Evolutionary conservation across 768 basidiomycete genomes (phyloP), one percentile per base, ranked within the genome.

Genomic region (Mycena rebaudengoi): DNA sequence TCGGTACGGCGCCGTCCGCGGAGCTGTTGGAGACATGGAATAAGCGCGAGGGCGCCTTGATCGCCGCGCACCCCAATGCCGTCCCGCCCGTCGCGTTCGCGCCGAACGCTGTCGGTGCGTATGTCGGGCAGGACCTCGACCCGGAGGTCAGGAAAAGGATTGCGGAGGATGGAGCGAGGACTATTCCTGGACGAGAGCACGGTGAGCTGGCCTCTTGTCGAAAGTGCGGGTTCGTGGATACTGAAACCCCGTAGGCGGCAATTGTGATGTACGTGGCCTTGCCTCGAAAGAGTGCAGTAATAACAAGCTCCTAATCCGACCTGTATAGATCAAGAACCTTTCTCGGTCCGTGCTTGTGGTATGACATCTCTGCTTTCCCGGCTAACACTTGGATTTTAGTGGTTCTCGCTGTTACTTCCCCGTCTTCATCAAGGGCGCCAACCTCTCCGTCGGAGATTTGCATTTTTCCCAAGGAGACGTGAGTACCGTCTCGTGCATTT

Each of bases 391-490:
- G n/a, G n/a, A n/a, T n/a, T n/a, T n/a, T n/a, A 83, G 86, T 69
- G 90, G 90, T 4, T 91, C 90, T 25, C 83, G 87, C 2, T 89
- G 87, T 73, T 91, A 91, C 71, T 87, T 92, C 78, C 91, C 91
- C 2, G 91, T 94, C 2, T 94, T 90, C 67, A 78, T 94, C 30
- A 81, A 86, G 44, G 91, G 91, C 6, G 91, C 91, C 2, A 91
- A 91, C 62, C 78, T 94, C 3, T 91, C 91, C 0, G 88, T 92
- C 20, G 91, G 91, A 1, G 91, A 92, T 71, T 77, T 92, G 25
- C 91, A 94, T 70, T 92, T 92, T 74, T 91, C 89, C 16, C 90
- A 92, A 72, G 91, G 90, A 21, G 91, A 92, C 78, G 89, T 80
- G 54, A 66, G 78, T 62, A 7, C 16, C 35, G 18, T 2, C 14